Base-by-base conservation (phyloP, 495 filamentous ascomycete species). In the Annulohypoxylon stygium region DNA sequence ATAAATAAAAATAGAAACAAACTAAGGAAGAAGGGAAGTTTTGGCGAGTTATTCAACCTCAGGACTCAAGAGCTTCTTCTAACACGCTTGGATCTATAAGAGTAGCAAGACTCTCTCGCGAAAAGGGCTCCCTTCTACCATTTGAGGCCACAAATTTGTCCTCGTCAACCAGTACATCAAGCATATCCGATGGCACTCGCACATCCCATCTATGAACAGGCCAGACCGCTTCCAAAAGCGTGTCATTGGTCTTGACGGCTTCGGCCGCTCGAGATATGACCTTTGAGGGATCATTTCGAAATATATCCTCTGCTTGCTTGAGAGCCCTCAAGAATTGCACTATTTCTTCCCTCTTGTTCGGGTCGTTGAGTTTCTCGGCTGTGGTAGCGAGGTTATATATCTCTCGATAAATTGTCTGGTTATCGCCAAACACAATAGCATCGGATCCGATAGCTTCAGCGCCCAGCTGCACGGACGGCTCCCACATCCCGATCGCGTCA, bases 401-500 rank as follows among this genome's bases (percentile, higher is more conserved):
- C 74, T 86, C 83, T 30, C 83, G 80, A 64, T 86, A 86, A 2
- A 81, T 45, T 6, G 74, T 71, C 36, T 67, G 65, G 61, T 84
- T 80, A 69, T 79, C 73, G 67, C 82, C 83, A 9, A 84, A 71
- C 10, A 79, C 61, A 26, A 74, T 72, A 7, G 77, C 74, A 48
- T 75, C 72, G 5, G 47, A 62, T 12, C 79, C 79, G 16, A 82
- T 54, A 0, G 78, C 77, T 8, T 80, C 55, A 37, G 76, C 75
- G 2, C 71, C 83, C 11, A 84, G 76, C 69, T 86, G 73, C 12
- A 82, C 80, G 3, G 80, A 75, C 7, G 83, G 80, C 71, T 84
- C 83, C 83, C 83, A 86, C 39, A 82, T 70, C 2, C 83, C 83
- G 54, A 84, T 79, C 5, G 81, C 83, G 69, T 86, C 82, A 55